These are phyloP conservation scores for Morella rubra DNA, from an alignment of 306 rosid species.

Conservation along the genomic window DNA sequence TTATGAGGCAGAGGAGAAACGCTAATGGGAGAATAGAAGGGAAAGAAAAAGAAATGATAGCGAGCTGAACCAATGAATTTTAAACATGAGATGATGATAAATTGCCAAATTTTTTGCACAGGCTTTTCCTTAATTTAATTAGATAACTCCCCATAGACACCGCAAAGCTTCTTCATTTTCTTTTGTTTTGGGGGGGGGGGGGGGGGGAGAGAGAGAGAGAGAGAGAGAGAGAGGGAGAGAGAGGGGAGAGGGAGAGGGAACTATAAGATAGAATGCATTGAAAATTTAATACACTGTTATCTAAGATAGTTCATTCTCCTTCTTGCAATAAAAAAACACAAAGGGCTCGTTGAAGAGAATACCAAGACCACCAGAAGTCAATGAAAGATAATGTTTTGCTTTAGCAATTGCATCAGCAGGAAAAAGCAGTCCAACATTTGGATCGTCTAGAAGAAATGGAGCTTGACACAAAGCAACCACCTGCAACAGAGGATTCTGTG, in stretches of 20 bases:
- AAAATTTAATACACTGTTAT: conserved; percentile 5
- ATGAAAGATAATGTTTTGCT: conserved; percentile 81
- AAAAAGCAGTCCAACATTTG: conserved; percentile 84
- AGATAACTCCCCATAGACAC: background rate
- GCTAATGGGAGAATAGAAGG: background rate
- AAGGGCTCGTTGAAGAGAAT: conserved; percentile 30
- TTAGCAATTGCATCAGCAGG: conserved; percentile 99
- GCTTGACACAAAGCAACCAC: conserved; percentile 99
- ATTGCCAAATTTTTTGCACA: background rate
- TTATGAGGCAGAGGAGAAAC: background rate
- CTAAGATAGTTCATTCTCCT: background rate
- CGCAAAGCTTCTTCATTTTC: no score
- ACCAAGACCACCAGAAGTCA: conserved; percentile 95
- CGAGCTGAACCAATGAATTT: background rate
- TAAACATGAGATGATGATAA: background rate
- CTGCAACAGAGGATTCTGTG: conserved; percentile 39
- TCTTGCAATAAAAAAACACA: conserved; percentile 6
- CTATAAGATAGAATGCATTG: background rate
- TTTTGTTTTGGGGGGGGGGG: background rate
- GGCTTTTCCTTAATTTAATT: background rate
- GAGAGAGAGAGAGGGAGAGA: background rate
- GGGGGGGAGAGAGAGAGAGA: background rate
- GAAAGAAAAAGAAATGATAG: background rate
- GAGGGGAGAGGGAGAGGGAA: background rate
- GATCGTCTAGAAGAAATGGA: conserved; percentile 93